phyloP scores from a whole-genome alignment of 441 rosid genomes.

The Gossypium schwendimanii region DNA sequence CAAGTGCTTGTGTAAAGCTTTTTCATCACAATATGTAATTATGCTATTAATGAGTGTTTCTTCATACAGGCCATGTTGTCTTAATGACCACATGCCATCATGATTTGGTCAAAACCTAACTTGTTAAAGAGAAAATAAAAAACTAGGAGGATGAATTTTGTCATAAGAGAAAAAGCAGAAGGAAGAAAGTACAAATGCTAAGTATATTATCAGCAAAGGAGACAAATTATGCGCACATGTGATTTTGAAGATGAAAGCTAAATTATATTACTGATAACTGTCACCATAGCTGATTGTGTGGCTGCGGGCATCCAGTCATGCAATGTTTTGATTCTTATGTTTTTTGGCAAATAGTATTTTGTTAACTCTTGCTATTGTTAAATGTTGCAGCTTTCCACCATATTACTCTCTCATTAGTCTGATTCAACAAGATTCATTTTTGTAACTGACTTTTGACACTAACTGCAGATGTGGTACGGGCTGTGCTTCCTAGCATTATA shows the following conservation, averaged over 20 bases:
- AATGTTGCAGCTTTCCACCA: not conserved
- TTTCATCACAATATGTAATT: not conserved
- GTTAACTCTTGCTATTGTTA: not conserved
- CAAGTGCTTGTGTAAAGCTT: constrained; percentile 7
- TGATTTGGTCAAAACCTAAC: not conserved
- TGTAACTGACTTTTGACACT: constrained; percentile 2
- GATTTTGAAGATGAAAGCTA: not conserved
- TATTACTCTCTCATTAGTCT: not conserved
- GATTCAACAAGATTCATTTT: not conserved
- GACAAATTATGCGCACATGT: not conserved
- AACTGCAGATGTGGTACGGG: constrained; percentile 63
- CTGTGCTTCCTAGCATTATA: constrained; percentile 58
- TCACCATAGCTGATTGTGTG: not conserved
- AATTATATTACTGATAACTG: not conserved
- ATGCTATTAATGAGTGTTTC: not conserved
- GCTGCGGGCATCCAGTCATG: not conserved
- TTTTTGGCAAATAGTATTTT: not conserved
- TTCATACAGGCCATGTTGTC: not conserved
- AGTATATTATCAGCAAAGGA: not conserved
- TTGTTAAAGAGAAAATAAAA: not conserved
- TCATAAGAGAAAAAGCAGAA: not conserved
- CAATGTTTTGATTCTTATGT: not conserved
- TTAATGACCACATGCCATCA: not conserved
- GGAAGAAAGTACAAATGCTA: not conserved
- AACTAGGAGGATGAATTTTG: not conserved